Percentiles rank a stretch among this genome's conserved stretches.
phyloP scores from a whole-genome alignment of 495 filamentous ascomycete genomes.

The Extremus antarcticus region DNA sequence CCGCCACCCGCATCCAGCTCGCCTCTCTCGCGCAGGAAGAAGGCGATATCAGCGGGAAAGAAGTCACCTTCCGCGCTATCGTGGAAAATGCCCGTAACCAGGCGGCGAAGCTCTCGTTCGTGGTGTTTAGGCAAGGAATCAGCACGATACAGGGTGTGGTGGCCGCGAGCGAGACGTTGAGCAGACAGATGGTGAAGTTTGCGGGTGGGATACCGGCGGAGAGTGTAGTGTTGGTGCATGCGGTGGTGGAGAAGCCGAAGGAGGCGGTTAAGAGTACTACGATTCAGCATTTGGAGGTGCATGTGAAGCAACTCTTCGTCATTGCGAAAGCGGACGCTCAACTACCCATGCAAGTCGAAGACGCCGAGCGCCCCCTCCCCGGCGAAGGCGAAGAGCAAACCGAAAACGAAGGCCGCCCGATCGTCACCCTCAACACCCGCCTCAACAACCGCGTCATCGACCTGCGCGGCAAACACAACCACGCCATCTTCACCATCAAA shows the following conservation, averaged over 20 bases:
- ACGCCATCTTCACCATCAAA: slow-evolving; percentile 37
- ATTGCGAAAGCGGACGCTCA: slow-evolving; percentile 52
- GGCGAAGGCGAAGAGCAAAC: slow-evolving; percentile 25
- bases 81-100: slow-evolving; percentile 35
- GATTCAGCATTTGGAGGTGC: slow-evolving; percentile 64
- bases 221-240: slow-evolving; percentile 68
- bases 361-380: slow-evolving; percentile 32
- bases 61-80: slow-evolving; percentile 28
- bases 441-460: slow-evolving; percentile 37
- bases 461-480: slow-evolving; percentile 32
- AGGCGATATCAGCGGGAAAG: slow-evolving; percentile 8
- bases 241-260: slow-evolving; percentile 59
- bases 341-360: slow-evolving; percentile 49
- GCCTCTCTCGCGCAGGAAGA: slow-evolving; percentile 17
- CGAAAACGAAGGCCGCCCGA: slow-evolving; percentile 27
- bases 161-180: slow-evolving; percentile 38
- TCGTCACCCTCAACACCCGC: slow-evolving; percentile 32
- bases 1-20: slow-evolving; percentile 21
- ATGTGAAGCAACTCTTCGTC: slow-evolving; percentile 69
- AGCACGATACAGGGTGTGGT: slow-evolving; percentile 35
- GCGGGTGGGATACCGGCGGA: slow-evolving; percentile 67
- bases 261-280: slow-evolving; percentile 70
- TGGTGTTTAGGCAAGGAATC: slow-evolving; percentile 30
- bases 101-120: slow-evolving; percentile 35
- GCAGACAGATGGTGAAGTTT: slow-evolving; percentile 83